Conservation (phyloP, 73 alveolate genomes). For the Paramecium biaurelia region DNA sequence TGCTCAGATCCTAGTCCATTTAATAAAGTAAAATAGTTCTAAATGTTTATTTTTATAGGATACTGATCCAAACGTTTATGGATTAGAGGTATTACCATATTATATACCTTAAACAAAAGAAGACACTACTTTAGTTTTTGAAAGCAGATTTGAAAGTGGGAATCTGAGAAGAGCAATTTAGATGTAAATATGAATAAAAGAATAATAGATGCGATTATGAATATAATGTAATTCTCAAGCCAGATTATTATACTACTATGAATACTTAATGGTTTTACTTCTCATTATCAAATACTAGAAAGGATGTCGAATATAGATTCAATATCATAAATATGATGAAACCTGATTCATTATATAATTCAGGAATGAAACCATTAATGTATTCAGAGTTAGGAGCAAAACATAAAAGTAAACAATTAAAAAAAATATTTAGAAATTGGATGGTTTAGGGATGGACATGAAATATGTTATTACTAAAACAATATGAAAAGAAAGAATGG, state of each 20-base stretch:
- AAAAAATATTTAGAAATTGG: conserved; percentile 67
- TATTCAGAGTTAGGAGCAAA: conserved; percentile 81
- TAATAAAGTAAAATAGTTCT: background rate
- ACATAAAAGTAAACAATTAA: conserved; percentile 67
- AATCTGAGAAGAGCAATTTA: conserved; percentile 91
- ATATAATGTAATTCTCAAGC: conserved; percentile 95
- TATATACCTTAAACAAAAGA: conserved; percentile 70
- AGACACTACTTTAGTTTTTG: conserved; percentile 95
- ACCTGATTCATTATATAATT: conserved; percentile 95
- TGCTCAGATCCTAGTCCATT: conserved; percentile 55
- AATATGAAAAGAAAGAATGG: conserved; percentile 87
- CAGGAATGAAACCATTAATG: conserved; percentile 94
- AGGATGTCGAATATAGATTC: conserved; percentile 92
- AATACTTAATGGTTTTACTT: conserved; percentile 99
- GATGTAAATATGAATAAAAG: conserved; percentile 46
- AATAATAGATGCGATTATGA: conserved; percentile 78
- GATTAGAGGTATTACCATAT: conserved; percentile 69
- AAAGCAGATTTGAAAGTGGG: conserved; percentile 99
- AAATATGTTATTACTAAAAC: conserved; percentile 87
- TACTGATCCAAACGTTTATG: conserved; percentile 45
- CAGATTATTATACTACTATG: conserved; percentile 99
- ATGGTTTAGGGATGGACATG: conserved; percentile 92
- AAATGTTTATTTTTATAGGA: background rate
- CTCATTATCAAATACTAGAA: conserved; percentile 93
- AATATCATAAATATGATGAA: conserved; percentile 99